Evolutionary conservation across 2,329 filamentous ascomycete species (phyloP).

Genomic region (Ilyonectria destructans): DNA sequence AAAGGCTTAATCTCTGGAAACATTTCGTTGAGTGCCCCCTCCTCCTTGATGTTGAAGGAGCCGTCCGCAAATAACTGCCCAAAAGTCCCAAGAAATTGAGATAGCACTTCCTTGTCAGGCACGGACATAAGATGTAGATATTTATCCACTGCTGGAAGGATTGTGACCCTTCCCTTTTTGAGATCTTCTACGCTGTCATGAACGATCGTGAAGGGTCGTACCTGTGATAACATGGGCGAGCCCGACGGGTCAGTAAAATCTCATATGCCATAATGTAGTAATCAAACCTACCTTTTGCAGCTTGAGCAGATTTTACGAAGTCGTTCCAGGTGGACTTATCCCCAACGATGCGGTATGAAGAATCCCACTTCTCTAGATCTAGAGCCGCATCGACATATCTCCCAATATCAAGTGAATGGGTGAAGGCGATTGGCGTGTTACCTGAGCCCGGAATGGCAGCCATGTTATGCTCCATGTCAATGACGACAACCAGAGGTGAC

Average conservation of each 20-base stretch:
- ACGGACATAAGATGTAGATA: neutral
- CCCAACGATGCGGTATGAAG: slow-evolving; percentile 6
- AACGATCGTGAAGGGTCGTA: slow-evolving; percentile 3
- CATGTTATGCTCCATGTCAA: slow-evolving; percentile 12
- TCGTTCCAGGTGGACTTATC: slow-evolving; percentile 21
- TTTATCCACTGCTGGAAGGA: slow-evolving; percentile 3
- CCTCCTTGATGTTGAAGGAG: neutral
- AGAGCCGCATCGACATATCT: slow-evolving; percentile 7
- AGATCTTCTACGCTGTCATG: slow-evolving; percentile 8
- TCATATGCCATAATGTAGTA: neutral
- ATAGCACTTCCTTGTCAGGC: neutral
- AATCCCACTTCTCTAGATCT: neutral
- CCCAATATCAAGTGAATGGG: slow-evolving; percentile 14
- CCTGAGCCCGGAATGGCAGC: slow-evolving; percentile 16
- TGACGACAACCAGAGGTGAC: neutral
- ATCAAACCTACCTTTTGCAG: slow-evolving; percentile 15
- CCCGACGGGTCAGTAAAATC: neutral
- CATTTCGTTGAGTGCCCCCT: neutral
- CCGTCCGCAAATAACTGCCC: neutral
- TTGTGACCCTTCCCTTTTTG: neutral
- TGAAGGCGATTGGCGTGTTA: slow-evolving; percentile 9
- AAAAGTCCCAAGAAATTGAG: neutral
- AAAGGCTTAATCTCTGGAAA: neutral
- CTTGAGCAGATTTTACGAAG: slow-evolving; percentile 4
- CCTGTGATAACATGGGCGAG: neutral